Conservation (phyloP, 2,329 filamentous ascomycete species). For the Echinosphaeria canescens region DNA sequence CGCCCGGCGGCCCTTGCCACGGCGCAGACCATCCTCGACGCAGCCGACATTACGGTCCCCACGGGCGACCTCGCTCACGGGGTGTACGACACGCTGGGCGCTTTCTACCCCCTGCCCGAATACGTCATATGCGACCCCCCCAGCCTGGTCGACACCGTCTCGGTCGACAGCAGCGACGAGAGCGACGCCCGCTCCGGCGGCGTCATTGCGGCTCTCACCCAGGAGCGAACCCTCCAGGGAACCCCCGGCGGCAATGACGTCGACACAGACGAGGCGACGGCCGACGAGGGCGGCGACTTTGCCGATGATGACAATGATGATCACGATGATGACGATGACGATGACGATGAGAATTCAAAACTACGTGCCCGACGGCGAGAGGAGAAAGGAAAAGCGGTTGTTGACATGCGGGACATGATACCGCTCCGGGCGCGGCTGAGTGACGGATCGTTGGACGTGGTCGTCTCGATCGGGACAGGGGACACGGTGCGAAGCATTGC, state of each 20-base stretch:
- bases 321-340: slow-evolving; percentile 2
- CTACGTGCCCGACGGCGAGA: slow-evolving; percentile 12
- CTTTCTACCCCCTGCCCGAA: slow-evolving; percentile 46
- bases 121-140: slow-evolving; percentile 46
- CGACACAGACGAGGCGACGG: slow-evolving; percentile 2
- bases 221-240: slow-evolving; percentile 1
- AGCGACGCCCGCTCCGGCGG: slow-evolving; percentile 6
- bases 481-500: slow-evolving; percentile 45
- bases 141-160: slow-evolving; percentile 17
- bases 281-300: slow-evolving; percentile 1
- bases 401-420: slow-evolving; percentile 24
- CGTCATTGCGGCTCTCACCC: slow-evolving; percentile 2
- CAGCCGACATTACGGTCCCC: slow-evolving; percentile 54
- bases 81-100: slow-evolving; percentile 49
- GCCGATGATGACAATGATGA: slow-evolving; percentile 2
- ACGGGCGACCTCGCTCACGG: slow-evolving; percentile 52
- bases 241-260: slow-evolving; percentile 1
- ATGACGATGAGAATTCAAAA: slow-evolving; percentile 4
- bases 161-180: slow-evolving; percentile 8
- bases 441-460: slow-evolving; percentile 42
- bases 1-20: slow-evolving; percentile 27
- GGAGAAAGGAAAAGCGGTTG: slow-evolving; percentile 28
- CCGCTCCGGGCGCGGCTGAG: slow-evolving; percentile 41
- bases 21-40: slow-evolving; percentile 64
- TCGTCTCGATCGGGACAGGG: slow-evolving; percentile 29